phyloP scores from a whole-genome alignment of 129 eudicot species.

The Pulicaria dysenterica region DNA sequence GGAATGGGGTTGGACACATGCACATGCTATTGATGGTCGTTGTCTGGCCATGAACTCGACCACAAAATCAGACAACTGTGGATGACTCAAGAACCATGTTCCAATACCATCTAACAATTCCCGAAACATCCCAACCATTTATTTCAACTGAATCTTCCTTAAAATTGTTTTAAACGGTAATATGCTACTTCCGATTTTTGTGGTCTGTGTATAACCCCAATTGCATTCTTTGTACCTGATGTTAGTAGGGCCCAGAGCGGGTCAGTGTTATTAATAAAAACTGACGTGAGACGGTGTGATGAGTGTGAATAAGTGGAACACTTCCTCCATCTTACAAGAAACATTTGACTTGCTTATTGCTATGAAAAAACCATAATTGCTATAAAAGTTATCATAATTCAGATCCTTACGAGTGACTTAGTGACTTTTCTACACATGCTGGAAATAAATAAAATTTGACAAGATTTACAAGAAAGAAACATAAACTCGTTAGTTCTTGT shows the following conservation, averaged over 20 bases:
- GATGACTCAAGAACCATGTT: background rate
- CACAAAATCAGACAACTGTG: constrained; percentile 10
- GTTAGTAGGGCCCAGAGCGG: too few relatives aligned
- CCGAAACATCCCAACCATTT: constrained; percentile 14
- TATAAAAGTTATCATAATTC: background rate
- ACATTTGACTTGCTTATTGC: background rate
- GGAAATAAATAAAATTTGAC: background rate
- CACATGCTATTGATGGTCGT: background rate
- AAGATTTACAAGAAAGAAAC: background rate
- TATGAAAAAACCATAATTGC: background rate
- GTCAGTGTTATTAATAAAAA: too few relatives aligned
- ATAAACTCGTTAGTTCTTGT: background rate
- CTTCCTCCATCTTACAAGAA: background rate
- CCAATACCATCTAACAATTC: background rate
- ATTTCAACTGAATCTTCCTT: constrained; percentile 18
- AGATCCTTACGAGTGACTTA: too few relatives aligned
- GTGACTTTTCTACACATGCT: too few relatives aligned
- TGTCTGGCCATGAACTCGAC: constrained; percentile 4
- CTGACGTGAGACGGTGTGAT: too few relatives aligned
- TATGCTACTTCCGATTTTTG: background rate
- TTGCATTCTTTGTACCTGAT: background rate
- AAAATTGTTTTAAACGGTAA: constrained; percentile 10
- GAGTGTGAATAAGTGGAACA: too few relatives aligned
- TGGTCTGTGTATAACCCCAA: background rate
- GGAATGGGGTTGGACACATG: too few relatives aligned